These are phyloP conservation scores for Ustilago bromivora DNA, from an alignment of 1,284 basidiomycete species.

Conservation along the genomic window DNA sequence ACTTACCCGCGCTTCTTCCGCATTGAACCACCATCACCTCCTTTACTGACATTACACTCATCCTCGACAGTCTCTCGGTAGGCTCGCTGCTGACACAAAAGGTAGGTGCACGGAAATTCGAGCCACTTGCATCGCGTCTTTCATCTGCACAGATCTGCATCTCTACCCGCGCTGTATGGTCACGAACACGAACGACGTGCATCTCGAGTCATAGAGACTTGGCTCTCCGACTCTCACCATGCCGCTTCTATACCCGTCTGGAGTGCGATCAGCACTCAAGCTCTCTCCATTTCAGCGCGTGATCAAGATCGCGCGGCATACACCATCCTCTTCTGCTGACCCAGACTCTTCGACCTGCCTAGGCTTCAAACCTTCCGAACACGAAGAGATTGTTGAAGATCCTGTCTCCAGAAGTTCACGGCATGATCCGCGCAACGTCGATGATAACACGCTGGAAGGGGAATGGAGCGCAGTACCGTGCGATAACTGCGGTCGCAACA, in stretches of 20 bases:
- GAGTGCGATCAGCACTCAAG: conserved; percentile 23
- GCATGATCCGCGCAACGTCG: conserved; percentile 24
- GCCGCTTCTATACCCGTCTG: conserved; percentile 45
- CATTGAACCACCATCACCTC: conserved; percentile 18
- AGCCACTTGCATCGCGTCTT: not conserved
- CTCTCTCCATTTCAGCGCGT: conserved; percentile 43
- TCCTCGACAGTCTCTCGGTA: not conserved
- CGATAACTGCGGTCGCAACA: conserved; percentile 78
- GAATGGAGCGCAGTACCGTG: conserved; percentile 38
- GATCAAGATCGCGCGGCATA: conserved; percentile 49
- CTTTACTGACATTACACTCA: not conserved
- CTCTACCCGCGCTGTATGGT: conserved; percentile 9
- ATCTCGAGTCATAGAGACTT: conserved; percentile 6
- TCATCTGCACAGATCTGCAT: not conserved
- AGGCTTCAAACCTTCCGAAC: conserved; percentile 42
- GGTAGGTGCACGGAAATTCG: not conserved
- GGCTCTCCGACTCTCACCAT: conserved; percentile 12
- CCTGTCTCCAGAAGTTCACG: conserved; percentile 26
- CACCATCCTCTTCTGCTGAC: conserved; percentile 13
- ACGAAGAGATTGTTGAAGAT: conserved; percentile 36
- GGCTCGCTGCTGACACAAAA: not conserved
- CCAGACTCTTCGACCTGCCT: conserved; percentile 17
- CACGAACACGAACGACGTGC: not conserved
- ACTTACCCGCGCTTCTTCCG: conserved; percentile 13
- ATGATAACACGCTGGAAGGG: conserved; percentile 29